Evolutionary conservation across 345 rosid species (phyloP).

Genomic region (Salix arbutifolia): DNA sequence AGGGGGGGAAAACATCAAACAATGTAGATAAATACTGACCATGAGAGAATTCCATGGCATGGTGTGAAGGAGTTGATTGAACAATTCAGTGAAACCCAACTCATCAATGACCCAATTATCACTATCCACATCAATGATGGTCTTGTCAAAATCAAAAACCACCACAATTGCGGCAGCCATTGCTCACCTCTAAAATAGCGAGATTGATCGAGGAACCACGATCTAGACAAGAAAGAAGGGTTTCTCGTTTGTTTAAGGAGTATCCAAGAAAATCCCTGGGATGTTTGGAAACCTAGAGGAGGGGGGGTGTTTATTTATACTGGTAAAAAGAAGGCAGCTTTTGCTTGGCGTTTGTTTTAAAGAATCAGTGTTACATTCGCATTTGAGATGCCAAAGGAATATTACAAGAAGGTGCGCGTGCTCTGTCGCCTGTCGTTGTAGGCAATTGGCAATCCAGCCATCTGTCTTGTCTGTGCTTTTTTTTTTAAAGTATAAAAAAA

Average conservation of each 20-base stretch:
- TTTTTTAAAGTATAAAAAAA: too few relatives aligned
- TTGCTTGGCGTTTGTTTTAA: background rate
- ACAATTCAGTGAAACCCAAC: conserved; percentile 66
- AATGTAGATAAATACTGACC: conserved; percentile 31
- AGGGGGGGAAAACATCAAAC: too few relatives aligned
- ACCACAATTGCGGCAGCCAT: conserved; percentile 48
- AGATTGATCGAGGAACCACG: background rate
- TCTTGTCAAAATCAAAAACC: conserved; percentile 82
- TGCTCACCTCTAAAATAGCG: too few relatives aligned
- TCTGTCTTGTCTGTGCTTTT: too few relatives aligned
- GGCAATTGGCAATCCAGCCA: too few relatives aligned
- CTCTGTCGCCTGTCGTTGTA: background rate
- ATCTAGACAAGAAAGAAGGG: background rate
- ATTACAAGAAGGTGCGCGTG: conserved; percentile 24
- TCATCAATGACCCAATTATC: conserved; percentile 81
- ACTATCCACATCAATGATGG: conserved; percentile 80
- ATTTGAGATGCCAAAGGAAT: conserved; percentile 45
- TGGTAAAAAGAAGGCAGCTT: background rate
- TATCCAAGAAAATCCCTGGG: background rate
- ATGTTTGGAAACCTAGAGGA: background rate
- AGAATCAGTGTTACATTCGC: background rate
- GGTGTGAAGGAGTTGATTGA: conserved; percentile 78
- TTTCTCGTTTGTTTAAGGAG: too few relatives aligned
- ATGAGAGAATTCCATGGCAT: conserved; percentile 91
- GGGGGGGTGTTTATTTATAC: conserved; percentile 36